These are phyloP conservation scores for Coelastrella sp. DNA, from an alignment of 139 green algal genomes.

Conservation along the genomic window DNA sequence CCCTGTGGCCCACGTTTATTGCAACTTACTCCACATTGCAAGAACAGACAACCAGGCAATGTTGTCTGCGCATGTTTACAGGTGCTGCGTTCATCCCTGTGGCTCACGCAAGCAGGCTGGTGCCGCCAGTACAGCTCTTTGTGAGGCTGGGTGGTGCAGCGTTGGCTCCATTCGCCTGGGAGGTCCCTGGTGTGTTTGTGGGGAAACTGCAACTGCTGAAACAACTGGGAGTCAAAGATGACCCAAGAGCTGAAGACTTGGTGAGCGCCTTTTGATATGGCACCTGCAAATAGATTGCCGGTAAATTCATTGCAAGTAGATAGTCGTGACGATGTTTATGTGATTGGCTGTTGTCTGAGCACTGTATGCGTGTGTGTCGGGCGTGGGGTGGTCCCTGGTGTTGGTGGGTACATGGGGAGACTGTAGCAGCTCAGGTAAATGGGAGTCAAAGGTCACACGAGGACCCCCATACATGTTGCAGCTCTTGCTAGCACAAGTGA, in stretches of 20 bases:
- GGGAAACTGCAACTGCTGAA: constrained; percentile 61
- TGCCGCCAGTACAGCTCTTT: constrained; percentile 64
- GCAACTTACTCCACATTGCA: too few species aligned
- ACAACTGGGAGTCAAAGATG: constrained; percentile 64
- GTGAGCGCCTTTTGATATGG: too few species aligned
- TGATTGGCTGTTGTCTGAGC: too few species aligned
- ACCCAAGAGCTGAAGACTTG: constrained; percentile 56
- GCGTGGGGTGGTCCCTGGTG: constrained; percentile 67
- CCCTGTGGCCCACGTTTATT: constrained; percentile 75
- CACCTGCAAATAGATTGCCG: constrained; percentile 64
- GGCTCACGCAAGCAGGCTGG: constrained; percentile 68
- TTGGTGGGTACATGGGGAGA: constrained; percentile 51
- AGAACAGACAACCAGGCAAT: constrained; percentile 55
- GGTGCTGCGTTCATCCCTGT: constrained; percentile 74
- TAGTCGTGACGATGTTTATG: too few species aligned
- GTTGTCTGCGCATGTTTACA: constrained; percentile 50
- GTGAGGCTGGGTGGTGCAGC: constrained; percentile 57
- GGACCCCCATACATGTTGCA: too few species aligned
- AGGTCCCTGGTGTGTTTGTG: constrained; percentile 61
- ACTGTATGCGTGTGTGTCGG: too few species aligned
- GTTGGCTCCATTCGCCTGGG: constrained; percentile 79
- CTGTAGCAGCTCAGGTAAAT: constrained; percentile 61
- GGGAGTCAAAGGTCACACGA: constrained; percentile 61
- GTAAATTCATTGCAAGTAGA: too few species aligned
- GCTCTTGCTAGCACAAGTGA: too few species aligned